A percentile compares a stretch with the other conserved stretches of the same genome.
Conservation (phyloP, 495 filamentous ascomycete species). For the Massariosphaeria phaeospora region DNA sequence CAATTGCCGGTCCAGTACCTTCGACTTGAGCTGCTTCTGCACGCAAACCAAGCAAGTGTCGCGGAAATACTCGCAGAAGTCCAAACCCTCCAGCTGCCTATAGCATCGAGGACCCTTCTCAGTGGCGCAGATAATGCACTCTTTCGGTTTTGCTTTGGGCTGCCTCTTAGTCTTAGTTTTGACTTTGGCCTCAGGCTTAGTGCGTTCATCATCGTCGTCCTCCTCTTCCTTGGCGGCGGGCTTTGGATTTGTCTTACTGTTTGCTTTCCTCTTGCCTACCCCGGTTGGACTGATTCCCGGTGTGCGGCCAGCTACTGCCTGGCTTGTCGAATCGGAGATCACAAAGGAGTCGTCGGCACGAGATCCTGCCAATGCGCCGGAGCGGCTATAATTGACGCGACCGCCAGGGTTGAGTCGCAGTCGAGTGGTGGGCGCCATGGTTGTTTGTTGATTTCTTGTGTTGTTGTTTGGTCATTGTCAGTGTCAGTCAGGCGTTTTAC, state of each 20-base stretch:
- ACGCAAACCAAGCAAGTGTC: conserved; percentile 6
- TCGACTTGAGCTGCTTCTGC: background rate
- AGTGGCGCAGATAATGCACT: background rate
- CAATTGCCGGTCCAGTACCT: background rate
- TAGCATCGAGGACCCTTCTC: background rate
- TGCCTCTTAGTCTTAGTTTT: background rate
- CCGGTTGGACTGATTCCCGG: background rate
- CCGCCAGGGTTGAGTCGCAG: background rate
- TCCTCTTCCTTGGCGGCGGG: too few species aligned
- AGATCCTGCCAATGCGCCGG: background rate
- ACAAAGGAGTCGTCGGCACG: background rate
- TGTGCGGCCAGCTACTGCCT: background rate
- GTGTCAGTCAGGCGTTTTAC: too few species aligned
- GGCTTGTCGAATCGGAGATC: background rate
- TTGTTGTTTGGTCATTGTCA: too few species aligned
- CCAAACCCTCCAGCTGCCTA: background rate
- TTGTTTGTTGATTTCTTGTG: too few species aligned
- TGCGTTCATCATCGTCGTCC: too few species aligned
- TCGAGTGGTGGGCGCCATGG: background rate
- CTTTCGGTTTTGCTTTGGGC: background rate
- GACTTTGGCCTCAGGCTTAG: too few species aligned
- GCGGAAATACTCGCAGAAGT: background rate
- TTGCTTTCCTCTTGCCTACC: background rate
- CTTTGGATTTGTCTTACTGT: too few species aligned
- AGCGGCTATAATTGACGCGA: background rate